These are phyloP conservation scores for Physcomitrellopsis africana DNA, from an alignment of 225 moss, liverwort and hornwort species.

Conservation along the genomic window DNA sequence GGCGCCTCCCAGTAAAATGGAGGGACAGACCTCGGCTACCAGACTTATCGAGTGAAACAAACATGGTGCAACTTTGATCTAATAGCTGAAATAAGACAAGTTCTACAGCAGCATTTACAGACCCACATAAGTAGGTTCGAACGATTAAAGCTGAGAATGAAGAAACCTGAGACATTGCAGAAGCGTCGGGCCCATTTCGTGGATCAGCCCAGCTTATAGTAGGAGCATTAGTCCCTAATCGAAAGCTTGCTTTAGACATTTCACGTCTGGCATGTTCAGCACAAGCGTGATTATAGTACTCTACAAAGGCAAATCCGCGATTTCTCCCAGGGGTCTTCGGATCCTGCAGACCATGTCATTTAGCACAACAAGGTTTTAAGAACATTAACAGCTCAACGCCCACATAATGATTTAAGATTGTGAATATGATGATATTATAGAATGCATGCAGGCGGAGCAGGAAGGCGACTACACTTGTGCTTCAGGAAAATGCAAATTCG, in stretches of 20 bases:
- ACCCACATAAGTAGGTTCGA: too few relatives aligned
- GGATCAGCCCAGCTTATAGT: slow-evolving; percentile 99
- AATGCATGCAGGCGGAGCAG: not conserved
- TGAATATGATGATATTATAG: not conserved
- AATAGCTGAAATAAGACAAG: too few relatives aligned
- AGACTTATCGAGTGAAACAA: too few relatives aligned
- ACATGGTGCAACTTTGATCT: too few relatives aligned
- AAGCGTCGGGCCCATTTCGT: slow-evolving; percentile 92
- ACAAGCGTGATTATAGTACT: slow-evolving; percentile 99
- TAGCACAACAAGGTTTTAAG: not conserved
- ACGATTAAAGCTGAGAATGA: slow-evolving; percentile 6
- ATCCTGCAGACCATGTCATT: slow-evolving; percentile 57
- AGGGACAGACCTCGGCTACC: too few relatives aligned
- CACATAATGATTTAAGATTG: not conserved
- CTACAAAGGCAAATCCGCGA: slow-evolving; percentile 98
- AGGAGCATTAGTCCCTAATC: slow-evolving; percentile 89
- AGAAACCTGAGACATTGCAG: slow-evolving; percentile 93
- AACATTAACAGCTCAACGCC: slow-evolving; percentile 7
- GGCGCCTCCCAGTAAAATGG: too few relatives aligned
- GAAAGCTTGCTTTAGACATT: slow-evolving; percentile 95
- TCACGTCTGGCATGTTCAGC: slow-evolving; percentile 98
- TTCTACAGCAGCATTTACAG: too few relatives aligned
- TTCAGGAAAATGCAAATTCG: not conserved
- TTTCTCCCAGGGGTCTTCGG: slow-evolving; percentile 98
- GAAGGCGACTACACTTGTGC: not conserved